Conservation (phyloP, 1,284 basidiomycete species). For the Fistulina hepatica region DNA sequence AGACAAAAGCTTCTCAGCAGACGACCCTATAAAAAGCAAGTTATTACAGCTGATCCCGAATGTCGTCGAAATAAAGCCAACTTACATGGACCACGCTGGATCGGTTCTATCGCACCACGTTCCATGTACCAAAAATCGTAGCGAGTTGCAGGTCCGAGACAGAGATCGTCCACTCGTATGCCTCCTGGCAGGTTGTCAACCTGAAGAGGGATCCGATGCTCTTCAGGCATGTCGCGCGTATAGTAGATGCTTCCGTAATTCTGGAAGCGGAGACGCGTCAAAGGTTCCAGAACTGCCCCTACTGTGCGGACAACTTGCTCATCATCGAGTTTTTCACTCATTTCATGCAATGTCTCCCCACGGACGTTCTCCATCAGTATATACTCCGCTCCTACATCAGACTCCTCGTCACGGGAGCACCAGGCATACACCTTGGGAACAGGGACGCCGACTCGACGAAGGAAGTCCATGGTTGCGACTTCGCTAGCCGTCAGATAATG, state of each 20-base stretch:
- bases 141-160: slow-evolving; percentile 21
- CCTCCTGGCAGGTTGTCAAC: neutral
- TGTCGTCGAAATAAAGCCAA: no score
- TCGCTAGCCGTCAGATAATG: slow-evolving; percentile 23
- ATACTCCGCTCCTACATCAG: slow-evolving; percentile 21
- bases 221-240: slow-evolving; percentile 21
- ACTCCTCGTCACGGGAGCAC: slow-evolving; percentile 15
- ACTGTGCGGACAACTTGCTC: neutral
- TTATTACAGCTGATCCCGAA: no score
- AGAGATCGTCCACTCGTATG: slow-evolving; percentile 17
- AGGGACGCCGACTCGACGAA: slow-evolving; percentile 19
- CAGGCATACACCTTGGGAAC: slow-evolving; percentile 23
- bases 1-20: no score
- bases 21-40: no score
- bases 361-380: slow-evolving; percentile 20
- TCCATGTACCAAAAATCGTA: slow-evolving; percentile 18
- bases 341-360: neutral
- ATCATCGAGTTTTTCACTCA: neutral
- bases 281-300: neutral
- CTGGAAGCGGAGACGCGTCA: slow-evolving; percentile 15
- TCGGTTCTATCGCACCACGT: slow-evolving; percentile 14
- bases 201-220: slow-evolving; percentile 15
- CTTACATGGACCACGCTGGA: slow-evolving; percentile 20
- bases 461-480: slow-evolving; percentile 26
- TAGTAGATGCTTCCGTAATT: slow-evolving; percentile 28